Percentiles rank a stretch among this genome's conserved stretches.
Conservation (phyloP, 192 early-diverging fungal species). For the Thamnidium elegans region DNA sequence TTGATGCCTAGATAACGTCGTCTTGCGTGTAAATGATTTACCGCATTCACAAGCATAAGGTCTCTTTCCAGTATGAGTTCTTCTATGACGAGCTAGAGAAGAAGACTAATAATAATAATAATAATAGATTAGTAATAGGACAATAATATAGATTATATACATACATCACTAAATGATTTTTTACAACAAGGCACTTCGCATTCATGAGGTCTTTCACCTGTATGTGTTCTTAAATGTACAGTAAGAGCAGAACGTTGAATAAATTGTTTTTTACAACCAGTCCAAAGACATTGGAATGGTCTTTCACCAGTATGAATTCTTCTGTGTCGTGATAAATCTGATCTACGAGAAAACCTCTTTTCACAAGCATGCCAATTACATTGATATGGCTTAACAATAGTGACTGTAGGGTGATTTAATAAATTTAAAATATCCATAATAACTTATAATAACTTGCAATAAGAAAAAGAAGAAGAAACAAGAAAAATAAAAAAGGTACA, state of each 20-base stretch:
- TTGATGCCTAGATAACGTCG: conserved; percentile 61
- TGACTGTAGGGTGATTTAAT: conserved; percentile 11
- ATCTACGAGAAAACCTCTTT: conserved; percentile 68
- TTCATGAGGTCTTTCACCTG: conserved; percentile 66
- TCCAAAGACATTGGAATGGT: conserved; percentile 63
- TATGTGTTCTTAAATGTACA: conserved; percentile 72
- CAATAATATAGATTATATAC: background rate
- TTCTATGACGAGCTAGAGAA: conserved; percentile 22
- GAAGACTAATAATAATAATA: conserved; percentile 17
- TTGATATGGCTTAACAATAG: conserved; percentile 38
- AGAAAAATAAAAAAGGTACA: background rate
- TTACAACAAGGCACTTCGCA: conserved; percentile 64
- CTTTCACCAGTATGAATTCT: conserved; percentile 76
- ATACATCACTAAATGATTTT: conserved; percentile 71
- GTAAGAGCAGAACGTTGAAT: conserved; percentile 77
- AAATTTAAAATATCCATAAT: conserved; percentile 29
- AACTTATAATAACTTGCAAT: background rate
- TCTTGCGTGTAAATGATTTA: conserved; percentile 70
- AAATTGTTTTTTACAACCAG: conserved; percentile 60
- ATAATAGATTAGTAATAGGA: background rate
- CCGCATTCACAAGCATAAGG: conserved; percentile 53
- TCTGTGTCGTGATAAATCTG: conserved; percentile 68
- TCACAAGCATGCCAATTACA: conserved; percentile 60
- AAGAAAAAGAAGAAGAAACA: background rate
- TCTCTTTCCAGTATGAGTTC: conserved; percentile 26